Conservation (phyloP, 768 basidiomycete species). For the Amanita molliuscula region DNA sequence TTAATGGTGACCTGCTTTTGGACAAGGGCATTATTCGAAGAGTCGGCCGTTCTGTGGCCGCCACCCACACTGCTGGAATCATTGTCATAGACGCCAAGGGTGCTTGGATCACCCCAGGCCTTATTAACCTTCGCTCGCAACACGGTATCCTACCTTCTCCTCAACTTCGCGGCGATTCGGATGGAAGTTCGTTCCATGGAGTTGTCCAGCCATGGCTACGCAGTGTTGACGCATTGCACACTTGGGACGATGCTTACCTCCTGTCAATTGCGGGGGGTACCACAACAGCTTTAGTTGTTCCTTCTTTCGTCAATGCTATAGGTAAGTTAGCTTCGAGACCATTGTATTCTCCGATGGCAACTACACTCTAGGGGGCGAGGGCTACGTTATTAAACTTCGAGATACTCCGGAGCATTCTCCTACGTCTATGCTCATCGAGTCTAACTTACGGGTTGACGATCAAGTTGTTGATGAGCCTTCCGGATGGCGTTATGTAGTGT, state of each 20-base stretch:
- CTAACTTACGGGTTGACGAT: conserved; percentile 50
- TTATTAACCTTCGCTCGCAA: conserved; percentile 63
- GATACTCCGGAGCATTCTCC: conserved; percentile 61
- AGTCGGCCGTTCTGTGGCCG: conserved; percentile 35
- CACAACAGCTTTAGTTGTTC: conserved; percentile 67
- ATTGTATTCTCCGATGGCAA: not conserved
- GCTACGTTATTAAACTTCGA: conserved; percentile 70
- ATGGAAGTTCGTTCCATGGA: conserved; percentile 44
- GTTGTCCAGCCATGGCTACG: conserved; percentile 52
- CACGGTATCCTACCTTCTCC: conserved; percentile 47
- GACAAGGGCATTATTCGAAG: conserved; percentile 58
- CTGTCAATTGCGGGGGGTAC: conserved; percentile 72
- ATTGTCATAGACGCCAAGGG: conserved; percentile 53
- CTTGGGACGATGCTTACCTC: conserved; percentile 63
- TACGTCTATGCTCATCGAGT: conserved; percentile 67
- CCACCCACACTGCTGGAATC: conserved; percentile 23
- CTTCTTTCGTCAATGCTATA: conserved; percentile 61
- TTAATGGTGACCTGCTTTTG: conserved; percentile 58
- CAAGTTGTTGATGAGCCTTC: conserved; percentile 34
- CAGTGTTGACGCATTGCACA: conserved; percentile 71
- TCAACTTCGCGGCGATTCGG: conserved; percentile 35
- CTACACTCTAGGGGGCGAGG: conserved; percentile 50
- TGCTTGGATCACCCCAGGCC: conserved; percentile 74
- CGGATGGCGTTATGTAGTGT: conserved; percentile 76
- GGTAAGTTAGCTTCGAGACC: conserved; percentile 23